Conservation (phyloP, 495 filamentous ascomycete species). For the Neurospora sp. region DNA sequence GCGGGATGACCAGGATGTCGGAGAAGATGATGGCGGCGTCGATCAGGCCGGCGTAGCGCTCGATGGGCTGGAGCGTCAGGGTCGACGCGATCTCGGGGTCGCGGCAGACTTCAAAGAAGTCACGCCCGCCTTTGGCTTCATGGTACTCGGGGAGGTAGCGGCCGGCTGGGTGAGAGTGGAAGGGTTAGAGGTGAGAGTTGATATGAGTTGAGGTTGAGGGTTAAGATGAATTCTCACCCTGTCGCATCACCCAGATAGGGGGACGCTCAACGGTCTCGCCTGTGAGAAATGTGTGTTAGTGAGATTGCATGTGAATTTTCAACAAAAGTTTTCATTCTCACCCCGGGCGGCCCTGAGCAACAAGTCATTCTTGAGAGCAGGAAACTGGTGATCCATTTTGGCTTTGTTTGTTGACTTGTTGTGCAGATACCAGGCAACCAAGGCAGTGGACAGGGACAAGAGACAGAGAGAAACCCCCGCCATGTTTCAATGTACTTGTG, state of each 20-base stretch:
- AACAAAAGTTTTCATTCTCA: conserved; percentile 23
- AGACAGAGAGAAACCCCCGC: background rate
- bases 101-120: conserved; percentile 97
- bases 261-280: conserved; percentile 83
- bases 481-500: background rate
- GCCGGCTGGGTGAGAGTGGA: conserved; percentile 49
- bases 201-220: no score
- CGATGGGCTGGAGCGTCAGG: conserved; percentile 86
- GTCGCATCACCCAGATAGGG: conserved; percentile 98
- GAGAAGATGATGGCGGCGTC: conserved; percentile 99
- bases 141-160: conserved; percentile 98
- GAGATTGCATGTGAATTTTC: background rate
- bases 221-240: conserved; percentile 47
- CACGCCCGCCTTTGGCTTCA: conserved; percentile 72
- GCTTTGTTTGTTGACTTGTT: background rate
- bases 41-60: conserved; percentile 78
- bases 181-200: background rate
- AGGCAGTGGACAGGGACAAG: background rate
- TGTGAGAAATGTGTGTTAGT: conserved; percentile 21
- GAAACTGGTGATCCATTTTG: conserved; percentile 55
- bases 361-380: conserved; percentile 80
- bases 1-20: conserved; percentile 94
- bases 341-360: conserved; percentile 81
- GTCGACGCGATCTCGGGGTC: conserved; percentile 84
- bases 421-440: background rate